Evolutionary conservation across 1,139 yeast genomes (phyloP), one percentile per base, ranked within the genome.

Genomic region (Debaryomyces robertsiae): DNA sequence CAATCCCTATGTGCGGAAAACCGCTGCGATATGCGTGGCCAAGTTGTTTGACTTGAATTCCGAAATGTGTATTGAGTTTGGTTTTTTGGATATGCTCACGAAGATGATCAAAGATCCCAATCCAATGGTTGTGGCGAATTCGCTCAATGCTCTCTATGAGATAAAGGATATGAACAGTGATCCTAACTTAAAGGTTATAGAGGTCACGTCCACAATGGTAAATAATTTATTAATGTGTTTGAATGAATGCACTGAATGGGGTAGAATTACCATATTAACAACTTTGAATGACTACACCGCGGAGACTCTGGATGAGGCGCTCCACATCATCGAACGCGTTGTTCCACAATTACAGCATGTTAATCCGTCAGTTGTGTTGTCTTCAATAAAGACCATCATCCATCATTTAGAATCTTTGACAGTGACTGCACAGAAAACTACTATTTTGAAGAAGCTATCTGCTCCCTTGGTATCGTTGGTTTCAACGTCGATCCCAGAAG

Each of bases 161-260:
- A 86, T 89, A 50, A 81, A 81, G 54, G 88, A 82, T 46, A 69
- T 83, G 61, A 67, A 66, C 50, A 52, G 46, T 5, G 83, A 85
- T 52, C 78, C 87, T 42, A 61, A 67, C 41, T 60, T 69, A 50
- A 49, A 67, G 25, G 56, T 79, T 60, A 57, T 73, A 45, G 63
- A 53, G 11, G 58, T 77, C 35, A 67, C 73, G 46, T 46, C 69
- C 11, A 69, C 67, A 22, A 70, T 81, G 38, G 72, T 86, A 42
- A 80, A 80, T 49, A 84, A 77, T 58, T 75, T 93, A 46, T 71
- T 94, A 46, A 73, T 82, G 50, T 95, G 96, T 22, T 73, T 94
- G 50, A 91, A 91, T 62, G 99, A 94, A 65, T 93, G 98, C 65
- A 91, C 98, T 1, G 99, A 94, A 67, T 94, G 99, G 99, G 98